These are phyloP conservation scores for Ophiostoma fasciatum DNA, from an alignment of 2,329 filamentous ascomycete genomes.

Conservation along the genomic window DNA sequence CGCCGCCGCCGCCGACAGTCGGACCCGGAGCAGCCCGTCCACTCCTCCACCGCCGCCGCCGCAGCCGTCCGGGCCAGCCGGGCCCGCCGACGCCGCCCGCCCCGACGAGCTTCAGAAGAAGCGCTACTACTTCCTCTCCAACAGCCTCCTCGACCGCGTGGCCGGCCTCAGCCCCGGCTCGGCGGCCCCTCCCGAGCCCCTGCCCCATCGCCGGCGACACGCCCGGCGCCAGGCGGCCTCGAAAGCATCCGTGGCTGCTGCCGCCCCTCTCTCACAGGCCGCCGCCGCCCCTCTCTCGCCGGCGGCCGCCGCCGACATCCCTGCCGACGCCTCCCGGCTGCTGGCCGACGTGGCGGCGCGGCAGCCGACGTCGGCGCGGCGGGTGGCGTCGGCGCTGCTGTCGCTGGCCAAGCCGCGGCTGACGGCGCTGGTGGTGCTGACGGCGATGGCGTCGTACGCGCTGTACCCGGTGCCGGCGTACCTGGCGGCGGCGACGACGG, in stretches of 20 bases:
- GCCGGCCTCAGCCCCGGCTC: constrained; percentile 7
- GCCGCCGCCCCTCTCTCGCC: not conserved
- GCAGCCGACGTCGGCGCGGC: constrained; percentile 39
- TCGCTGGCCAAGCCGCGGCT: constrained; percentile 92
- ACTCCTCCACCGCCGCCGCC: too few species aligned
- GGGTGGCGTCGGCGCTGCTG: constrained; percentile 65
- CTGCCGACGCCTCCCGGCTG: constrained; percentile 14
- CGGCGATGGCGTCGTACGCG: constrained; percentile 80
- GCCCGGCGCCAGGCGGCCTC: constrained; percentile 6
- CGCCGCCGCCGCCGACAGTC: constrained; percentile 10
- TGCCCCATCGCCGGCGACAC: constrained; percentile 13
- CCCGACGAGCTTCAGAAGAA: constrained; percentile 14
- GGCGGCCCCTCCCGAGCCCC: not conserved
- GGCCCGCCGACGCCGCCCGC: too few species aligned
- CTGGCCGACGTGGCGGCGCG: constrained; percentile 37
- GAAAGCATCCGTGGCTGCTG: not conserved
- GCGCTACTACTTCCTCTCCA: constrained; percentile 23
- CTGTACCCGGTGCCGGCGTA: constrained; percentile 86
- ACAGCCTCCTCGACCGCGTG: constrained; percentile 17
- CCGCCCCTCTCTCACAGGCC: not conserved
- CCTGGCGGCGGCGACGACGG: constrained; percentile 47
- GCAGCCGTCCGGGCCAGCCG: too few species aligned
- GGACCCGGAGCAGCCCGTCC: too few species aligned
- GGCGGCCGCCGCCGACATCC: not conserved
- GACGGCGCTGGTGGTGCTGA: constrained; percentile 79